Conservation (phyloP, 306 rosid genomes). For the Dicorynia guianensis region DNA sequence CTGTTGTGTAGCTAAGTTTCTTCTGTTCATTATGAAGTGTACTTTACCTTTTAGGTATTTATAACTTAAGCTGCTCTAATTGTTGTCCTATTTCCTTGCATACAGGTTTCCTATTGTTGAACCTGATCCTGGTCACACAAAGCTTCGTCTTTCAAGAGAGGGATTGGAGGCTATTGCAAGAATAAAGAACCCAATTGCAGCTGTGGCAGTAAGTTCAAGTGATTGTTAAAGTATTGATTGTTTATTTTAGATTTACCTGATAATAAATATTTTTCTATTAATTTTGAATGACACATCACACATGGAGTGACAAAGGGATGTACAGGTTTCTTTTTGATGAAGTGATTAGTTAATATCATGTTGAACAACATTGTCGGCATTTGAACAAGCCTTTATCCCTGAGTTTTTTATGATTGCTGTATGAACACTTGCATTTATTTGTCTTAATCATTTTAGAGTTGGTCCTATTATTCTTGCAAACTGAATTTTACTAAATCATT, state of each 20-base stretch:
- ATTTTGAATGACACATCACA: no score
- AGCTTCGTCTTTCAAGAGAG: conserved; percentile 87
- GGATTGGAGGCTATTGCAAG: conserved; percentile 87
- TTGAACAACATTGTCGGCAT: conserved; percentile 7
- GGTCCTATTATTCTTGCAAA: no score
- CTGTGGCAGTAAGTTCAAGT: conserved; percentile 79
- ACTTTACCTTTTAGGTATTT: neutral
- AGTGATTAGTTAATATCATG: conserved; percentile 16
- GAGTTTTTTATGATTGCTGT: conserved; percentile 11
- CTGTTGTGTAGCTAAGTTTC: neutral
- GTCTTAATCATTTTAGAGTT: conserved; percentile 2
- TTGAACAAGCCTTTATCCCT: conserved; percentile 14
- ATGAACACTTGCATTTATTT: neutral
- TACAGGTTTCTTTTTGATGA: neutral
- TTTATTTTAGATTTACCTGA: neutral
- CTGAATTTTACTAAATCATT: no score
- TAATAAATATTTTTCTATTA: neutral
- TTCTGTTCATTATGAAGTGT: conserved; percentile 24
- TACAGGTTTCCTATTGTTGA: conserved; percentile 89
- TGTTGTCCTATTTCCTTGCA: conserved; percentile 35
- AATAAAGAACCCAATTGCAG: conserved; percentile 85
- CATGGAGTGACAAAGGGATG: neutral
- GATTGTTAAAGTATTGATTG: conserved; percentile 20
- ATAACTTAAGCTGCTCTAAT: conserved; percentile 23
- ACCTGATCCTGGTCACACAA: conserved; percentile 93